Evolutionary conservation across 352 stramenopile genomes (phyloP).

Genomic region (Phytophthora palmivora): DNA sequence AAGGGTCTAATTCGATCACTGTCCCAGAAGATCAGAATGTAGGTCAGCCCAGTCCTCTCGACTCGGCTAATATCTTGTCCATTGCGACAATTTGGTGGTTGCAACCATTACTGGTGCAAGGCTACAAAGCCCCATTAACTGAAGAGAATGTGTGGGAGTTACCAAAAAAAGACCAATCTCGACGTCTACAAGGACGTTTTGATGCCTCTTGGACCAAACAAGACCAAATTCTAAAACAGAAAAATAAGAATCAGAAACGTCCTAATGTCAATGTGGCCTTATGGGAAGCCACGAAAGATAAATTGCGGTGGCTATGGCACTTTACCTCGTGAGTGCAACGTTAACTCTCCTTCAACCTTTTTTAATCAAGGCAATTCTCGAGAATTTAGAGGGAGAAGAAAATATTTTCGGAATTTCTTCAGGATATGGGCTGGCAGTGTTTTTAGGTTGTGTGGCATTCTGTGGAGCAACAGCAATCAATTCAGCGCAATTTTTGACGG

Average conservation of each 20-base stretch:
- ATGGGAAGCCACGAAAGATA: slow-evolving; percentile 52
- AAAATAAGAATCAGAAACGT: slow-evolving; percentile 4
- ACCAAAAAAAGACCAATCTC: slow-evolving; percentile 46
- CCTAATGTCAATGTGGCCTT: slow-evolving; percentile 54
- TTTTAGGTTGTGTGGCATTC: slow-evolving; percentile 49
- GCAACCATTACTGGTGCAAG: slow-evolving; percentile 46
- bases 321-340: slow-evolving; percentile 47
- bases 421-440: slow-evolving; percentile 52
- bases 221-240: not conserved
- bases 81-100: slow-evolving; percentile 66
- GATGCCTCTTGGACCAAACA: slow-evolving; percentile 46
- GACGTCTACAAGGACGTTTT: slow-evolving; percentile 51
- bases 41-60: slow-evolving; percentile 38
- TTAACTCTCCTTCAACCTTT: slow-evolving; percentile 56
- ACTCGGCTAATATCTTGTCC: slow-evolving; percentile 48
- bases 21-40: not conserved
- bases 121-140: slow-evolving; percentile 42
- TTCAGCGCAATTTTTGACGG: slow-evolving; percentile 56
- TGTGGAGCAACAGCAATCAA: slow-evolving; percentile 54
- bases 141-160: slow-evolving; percentile 54
- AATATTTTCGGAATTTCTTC: slow-evolving; percentile 55
- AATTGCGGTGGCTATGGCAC: slow-evolving; percentile 38
- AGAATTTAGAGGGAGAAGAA: slow-evolving; percentile 45
- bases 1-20: not conserved
- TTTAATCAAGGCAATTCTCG: slow-evolving; percentile 67